Base-by-base conservation (phyloP, 441 rosid species). In the Sinapis alba region DNA sequence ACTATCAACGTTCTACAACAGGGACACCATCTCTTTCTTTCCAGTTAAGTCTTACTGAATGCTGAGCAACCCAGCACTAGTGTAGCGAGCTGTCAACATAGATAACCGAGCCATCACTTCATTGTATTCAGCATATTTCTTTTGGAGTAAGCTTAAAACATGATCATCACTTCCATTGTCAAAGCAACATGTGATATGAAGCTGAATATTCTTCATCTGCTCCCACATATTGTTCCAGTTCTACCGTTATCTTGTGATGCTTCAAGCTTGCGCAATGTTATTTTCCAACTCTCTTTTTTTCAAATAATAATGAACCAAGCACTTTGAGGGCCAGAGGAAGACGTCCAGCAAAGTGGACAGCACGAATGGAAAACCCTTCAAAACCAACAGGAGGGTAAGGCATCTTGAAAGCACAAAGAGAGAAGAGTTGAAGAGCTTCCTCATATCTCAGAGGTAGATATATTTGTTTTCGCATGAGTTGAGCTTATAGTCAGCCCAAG, bases 391-490 rank as follows among this genome's bases (percentile, higher is more conserved):
- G 68, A 71, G 74, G 76, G 19, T 21, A 0, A 6, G 36, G 12
- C 18, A n/a, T 0, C 3, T 62, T 53, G n/a, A 72, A 72, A 0
- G 62, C 69, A 24, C 19, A 51, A 6, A n/a, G 53, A 34, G 61
- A 62, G 8, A 71, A 50, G 13, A 72, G 53, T 51, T 62, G 19
- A 28, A 71, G 68, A 41, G 68, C 75, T 61, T 71, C 75, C 0
- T 71, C 68, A 12, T 61, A 62, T 71, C 54, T 72, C 18, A 72
- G 23, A 50, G 23, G 57, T 51, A 51, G 2, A 4, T 18, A 19
- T 51, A 51, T 51, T 51, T 51, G 8, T 19, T 24, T 51, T 13
- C 24, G 24, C 57, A 19, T 0, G 57, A 51, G 57, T 19, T 19
- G 0, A 51, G 57, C 24, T 0, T 7, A 51, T 51, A 18, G 24